Conservation (phyloP, 805 yeast species). For the Kazachstania bromeliacearum region DNA sequence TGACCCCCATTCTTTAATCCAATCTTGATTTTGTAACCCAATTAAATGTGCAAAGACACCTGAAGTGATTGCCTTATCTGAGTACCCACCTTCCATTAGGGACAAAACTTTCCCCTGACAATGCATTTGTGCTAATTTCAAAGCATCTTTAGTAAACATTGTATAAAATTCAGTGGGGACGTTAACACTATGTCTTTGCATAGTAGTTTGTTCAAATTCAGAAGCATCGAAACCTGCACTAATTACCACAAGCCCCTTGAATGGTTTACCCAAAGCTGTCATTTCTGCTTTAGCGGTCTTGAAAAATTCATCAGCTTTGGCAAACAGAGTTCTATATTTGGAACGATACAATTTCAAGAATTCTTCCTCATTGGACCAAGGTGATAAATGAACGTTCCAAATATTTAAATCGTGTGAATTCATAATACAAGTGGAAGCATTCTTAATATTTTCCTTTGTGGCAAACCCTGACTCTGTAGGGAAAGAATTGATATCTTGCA, state of each 20-base stretch:
- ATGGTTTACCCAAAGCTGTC: conserved; percentile 34
- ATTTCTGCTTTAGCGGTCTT: conserved; percentile 38
- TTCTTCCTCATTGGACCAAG: conserved; percentile 53
- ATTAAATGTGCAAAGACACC: conserved; percentile 73
- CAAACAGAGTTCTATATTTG: conserved; percentile 51
- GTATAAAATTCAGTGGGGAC: conserved; percentile 77
- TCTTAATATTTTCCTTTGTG: conserved; percentile 55
- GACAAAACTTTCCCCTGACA: conserved; percentile 56
- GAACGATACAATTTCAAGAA: conserved; percentile 53
- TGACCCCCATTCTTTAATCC: conserved; percentile 61
- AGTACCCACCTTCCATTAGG: conserved; percentile 76
- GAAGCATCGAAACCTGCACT: conserved; percentile 88
- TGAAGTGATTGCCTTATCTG: conserved; percentile 69
- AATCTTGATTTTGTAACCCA: conserved; percentile 50
- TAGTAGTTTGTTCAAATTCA: conserved; percentile 69
- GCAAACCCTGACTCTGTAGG: conserved; percentile 79
- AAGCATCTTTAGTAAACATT: conserved; percentile 61
- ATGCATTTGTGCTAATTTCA: conserved; percentile 55
- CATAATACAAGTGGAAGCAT: conserved; percentile 69
- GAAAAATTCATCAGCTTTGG: conserved; percentile 59
- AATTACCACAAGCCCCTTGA: conserved; percentile 53
- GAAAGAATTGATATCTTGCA: conserved; percentile 79
- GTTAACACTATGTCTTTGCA: conserved; percentile 77
- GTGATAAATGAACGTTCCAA: conserved; percentile 76
- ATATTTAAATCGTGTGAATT: conserved; percentile 68